Evolutionary conservation across 768 basidiomycete species (phyloP), one percentile per base, ranked within the genome.

Genomic region (Suillus paluster): DNA sequence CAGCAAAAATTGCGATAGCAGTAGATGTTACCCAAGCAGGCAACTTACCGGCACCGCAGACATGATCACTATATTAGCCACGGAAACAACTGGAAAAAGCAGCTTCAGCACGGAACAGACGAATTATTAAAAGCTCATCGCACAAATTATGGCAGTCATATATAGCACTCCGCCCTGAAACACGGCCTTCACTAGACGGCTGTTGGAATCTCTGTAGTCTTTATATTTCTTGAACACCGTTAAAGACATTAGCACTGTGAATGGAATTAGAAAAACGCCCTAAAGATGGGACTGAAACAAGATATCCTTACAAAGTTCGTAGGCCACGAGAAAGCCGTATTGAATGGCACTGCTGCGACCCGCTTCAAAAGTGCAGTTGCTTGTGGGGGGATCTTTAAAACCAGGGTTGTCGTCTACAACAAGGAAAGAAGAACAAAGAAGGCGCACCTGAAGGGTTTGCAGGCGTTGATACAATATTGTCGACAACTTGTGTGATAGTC

Each of bases 121-220:
- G 8, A 19, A 55, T 27, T 1, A 27, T 38, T 10, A 25, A 55
- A 55, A 11, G 6, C 10, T 12, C 25, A 19, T 12, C 54, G 54
- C 38, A 39, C 54, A 39, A 19, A 55, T 55, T 7, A 39, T 55
- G 54, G 36, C 23, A 39, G 54, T 25, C 54, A 55, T 39, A 39
- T 55, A 55, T 6, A 30, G 42, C 42, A 44, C 19, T 19, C 54
- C 54, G 10, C 54, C 54, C 17, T 55, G 23, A 17, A 55, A 55
- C 23, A 55, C 17, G 17, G 11, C 25, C 23, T 6, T 39, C 54
- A 55, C 25, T 12, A 55, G 3, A 39, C 38, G 38, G 17, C 53
- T 25, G 54, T 19, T n/a, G 11, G 5, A 39, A 25, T 39, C 23
- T 19, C 38, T 39, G 25, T 55, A 55, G 17, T 55, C 54, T 38